Evolutionary conservation across 305 asterid species (phyloP), one percentile per base, ranked within the genome.

Genomic region (Ajuga reptans): DNA sequence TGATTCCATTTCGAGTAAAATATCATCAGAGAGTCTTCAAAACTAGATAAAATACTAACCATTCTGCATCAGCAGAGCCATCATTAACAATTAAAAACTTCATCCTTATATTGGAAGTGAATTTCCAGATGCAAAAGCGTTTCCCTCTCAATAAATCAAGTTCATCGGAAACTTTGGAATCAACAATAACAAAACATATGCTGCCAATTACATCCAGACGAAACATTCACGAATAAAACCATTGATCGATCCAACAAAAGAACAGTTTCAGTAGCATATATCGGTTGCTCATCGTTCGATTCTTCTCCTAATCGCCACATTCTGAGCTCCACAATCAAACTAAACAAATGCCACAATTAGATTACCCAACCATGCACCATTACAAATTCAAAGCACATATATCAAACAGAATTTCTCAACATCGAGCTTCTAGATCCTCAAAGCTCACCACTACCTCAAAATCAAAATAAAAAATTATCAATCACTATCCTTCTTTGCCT

Each of bases 381-480:
- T 60, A 50, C 56, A 56, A 49, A 64, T 27, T 57, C 21, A 73
- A 68, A 50, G 15, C 75, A 71, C 72, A 46, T 12, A 51, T 10
- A 39, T 14, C 75, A 51, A 41, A 9, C 24, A 52, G 52, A 24
- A 33, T 36, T 15, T 52, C 65, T 29, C 42, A 46, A 66, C 59
- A 59, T 54, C 66, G n/a, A 66, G 62, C 54, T 52, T 65, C 66
- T 74, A 68, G 81, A 76, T 74, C 78, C 71, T 76, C 77, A 73
- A 69, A 69, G 31, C 72, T 52, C 34, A 70, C 53, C 46, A 53
- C 68, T 18, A 56, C 72, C 36, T 60, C 49, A 52, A 68, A 9
- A 15, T 49, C 67, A 65, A 42, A n/a, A n/a, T n/a, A n/a, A n/a
- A 15, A 63, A 53, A 49, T 47, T 37, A 72, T n/a, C n/a, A 76